Evolutionary conservation across 2,329 filamentous ascomycete genomes (phyloP).

Genomic region (Ophiostoma angusticollis): DNA sequence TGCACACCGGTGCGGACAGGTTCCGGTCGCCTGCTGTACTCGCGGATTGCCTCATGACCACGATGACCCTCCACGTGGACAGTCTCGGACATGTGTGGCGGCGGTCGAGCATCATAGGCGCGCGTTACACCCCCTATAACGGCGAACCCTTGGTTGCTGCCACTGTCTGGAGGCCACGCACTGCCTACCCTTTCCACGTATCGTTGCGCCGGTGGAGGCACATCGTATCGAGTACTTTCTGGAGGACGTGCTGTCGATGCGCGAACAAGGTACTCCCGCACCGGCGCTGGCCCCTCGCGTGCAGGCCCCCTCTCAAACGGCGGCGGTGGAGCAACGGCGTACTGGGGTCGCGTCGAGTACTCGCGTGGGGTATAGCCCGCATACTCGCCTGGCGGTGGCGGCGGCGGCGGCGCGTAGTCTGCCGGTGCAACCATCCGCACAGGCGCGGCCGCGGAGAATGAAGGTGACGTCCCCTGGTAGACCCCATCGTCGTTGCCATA

Average conservation of each 20-base stretch:
- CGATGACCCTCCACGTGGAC: conserved; percentile 1
- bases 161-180: conserved; percentile 33
- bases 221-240: conserved; percentile 19
- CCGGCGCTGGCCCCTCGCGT: conserved; percentile 21
- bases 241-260: conserved; percentile 41
- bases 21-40: conserved; percentile 17
- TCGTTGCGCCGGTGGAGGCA: conserved; percentile 8
- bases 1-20: conserved; percentile 21
- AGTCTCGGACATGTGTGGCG: neutral
- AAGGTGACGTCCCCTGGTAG: conserved; percentile 39
- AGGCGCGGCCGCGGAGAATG: conserved; percentile 26
- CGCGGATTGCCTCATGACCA: neutral
- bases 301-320: neutral
- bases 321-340: neutral
- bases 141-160: conserved; percentile 5
- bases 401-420: conserved; percentile 31
- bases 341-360: conserved; percentile 33
- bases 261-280: conserved; percentile 41
- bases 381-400: conserved; percentile 29
- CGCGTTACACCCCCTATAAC: too few species aligned
- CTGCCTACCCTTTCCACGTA: conserved; percentile 33
- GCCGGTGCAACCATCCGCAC: conserved; percentile 50
- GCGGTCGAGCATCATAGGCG: neutral
- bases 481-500: conserved; percentile 37
- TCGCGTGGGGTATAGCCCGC: conserved; percentile 45